Conservation (phyloP, 164 flowering plant species). For the Chloranthus sessilifolius region DNA sequence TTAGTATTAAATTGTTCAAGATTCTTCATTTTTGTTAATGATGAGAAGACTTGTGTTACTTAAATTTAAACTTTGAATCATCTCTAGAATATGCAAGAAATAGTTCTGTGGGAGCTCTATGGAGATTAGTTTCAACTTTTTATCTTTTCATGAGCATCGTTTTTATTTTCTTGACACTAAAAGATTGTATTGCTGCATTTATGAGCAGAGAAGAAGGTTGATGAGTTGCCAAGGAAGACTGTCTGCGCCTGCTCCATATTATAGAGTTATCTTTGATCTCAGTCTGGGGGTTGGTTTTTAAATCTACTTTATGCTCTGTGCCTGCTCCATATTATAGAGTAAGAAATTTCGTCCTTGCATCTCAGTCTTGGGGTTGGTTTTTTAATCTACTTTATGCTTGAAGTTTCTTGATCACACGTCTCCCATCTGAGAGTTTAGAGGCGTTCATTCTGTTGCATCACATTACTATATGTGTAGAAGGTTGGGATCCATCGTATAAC, state of each 20-base stretch:
- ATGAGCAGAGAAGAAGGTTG: conserved; percentile 50
- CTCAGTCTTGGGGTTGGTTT: conserved; percentile 1
- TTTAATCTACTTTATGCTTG: neutral
- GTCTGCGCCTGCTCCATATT: conserved; percentile 53
- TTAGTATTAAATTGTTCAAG: no score
- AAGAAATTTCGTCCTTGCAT: conserved; percentile 3
- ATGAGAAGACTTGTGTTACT: no score
- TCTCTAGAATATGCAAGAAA: neutral
- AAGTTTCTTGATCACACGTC: no score
- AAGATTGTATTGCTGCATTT: conserved; percentile 1
- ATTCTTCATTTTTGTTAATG: no score
- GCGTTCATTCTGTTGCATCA: no score
- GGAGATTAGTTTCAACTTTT: neutral
- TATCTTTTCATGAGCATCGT: neutral
- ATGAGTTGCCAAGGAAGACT: conserved; percentile 45
- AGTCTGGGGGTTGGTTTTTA: no score
- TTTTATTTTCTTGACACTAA: neutral
- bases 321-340: neutral
- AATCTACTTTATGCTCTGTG: no score
- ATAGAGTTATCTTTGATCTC: conserved; percentile 16
- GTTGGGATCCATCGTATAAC: no score
- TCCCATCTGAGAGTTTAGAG: neutral
- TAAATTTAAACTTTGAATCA: neutral
- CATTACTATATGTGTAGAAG: no score
- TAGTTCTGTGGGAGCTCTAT: no score